Conservation (phyloP, 768 basidiomycete species). For the Lanmaoa rubissima region DNA sequence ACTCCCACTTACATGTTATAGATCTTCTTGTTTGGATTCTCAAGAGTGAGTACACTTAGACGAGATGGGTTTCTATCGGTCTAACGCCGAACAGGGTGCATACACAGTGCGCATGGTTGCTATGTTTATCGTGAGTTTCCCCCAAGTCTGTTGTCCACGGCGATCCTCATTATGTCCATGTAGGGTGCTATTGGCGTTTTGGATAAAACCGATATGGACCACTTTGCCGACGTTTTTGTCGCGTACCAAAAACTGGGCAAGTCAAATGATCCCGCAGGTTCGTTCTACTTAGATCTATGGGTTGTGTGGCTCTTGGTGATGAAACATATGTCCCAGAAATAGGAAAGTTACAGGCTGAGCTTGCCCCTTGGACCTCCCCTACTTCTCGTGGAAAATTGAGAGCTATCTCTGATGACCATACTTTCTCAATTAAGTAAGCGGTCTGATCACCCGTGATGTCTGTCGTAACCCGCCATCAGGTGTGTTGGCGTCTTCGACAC, state of each 20-base stretch:
- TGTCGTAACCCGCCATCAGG: slow-evolving; percentile 31
- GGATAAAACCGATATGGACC: slow-evolving; percentile 68
- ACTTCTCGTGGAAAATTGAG: slow-evolving; percentile 53
- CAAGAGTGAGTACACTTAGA: slow-evolving; percentile 45
- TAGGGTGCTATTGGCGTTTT: slow-evolving; percentile 73
- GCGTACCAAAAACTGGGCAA: slow-evolving; percentile 63
- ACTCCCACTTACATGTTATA: slow-evolving; percentile 26
- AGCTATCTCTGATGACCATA: slow-evolving; percentile 42
- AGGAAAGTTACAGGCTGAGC: slow-evolving; percentile 38
- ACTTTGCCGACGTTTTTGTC: slow-evolving; percentile 63
- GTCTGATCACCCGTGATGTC: neutral
- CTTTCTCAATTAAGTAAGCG: slow-evolving; percentile 63
- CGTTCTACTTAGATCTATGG: neutral
- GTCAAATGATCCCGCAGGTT: slow-evolving; percentile 45
- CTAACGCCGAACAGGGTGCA: slow-evolving; percentile 50
- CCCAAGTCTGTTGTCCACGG: neutral
- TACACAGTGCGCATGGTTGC: slow-evolving; percentile 77
- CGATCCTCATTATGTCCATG: neutral
- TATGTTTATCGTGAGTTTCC: slow-evolving; percentile 41
- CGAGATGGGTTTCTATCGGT: neutral
- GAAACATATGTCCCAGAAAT: slow-evolving; percentile 31
- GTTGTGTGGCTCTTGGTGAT: neutral
- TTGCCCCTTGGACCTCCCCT: slow-evolving; percentile 54
- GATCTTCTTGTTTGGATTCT: slow-evolving; percentile 80
- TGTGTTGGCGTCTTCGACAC: slow-evolving; percentile 78